Percentiles rank a stretch among this genome's conserved stretches.
Conservation (phyloP, 129 eudicot genomes). For the Cynara cardunculus region DNA sequence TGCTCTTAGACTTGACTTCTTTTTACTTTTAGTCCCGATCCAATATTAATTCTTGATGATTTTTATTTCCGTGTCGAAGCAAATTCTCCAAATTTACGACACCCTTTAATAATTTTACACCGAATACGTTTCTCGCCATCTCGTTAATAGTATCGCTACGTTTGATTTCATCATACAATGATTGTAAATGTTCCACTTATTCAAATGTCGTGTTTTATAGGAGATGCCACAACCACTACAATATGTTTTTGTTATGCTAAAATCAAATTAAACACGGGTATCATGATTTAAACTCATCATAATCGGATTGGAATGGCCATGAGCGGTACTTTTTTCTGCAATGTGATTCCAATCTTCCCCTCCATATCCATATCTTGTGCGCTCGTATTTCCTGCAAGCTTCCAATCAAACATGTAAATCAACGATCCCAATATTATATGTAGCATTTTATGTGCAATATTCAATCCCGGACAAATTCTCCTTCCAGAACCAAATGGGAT, state of each 20-base stretch:
- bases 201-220: background rate
- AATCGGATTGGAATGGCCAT: background rate
- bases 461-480: constrained; percentile 18
- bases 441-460: constrained; percentile 16
- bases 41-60: background rate
- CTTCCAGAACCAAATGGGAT: constrained; percentile 24
- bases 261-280: background rate
- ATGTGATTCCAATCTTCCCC: constrained; percentile 13
- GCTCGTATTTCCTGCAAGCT: background rate
- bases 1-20: background rate
- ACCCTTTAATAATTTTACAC: background rate
- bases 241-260: background rate
- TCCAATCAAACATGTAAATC: constrained; percentile 21
- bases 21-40: background rate
- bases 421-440: constrained; percentile 4
- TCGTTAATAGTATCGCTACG: background rate
- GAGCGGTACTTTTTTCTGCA: constrained; percentile 1
- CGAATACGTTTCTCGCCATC: background rate
- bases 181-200: background rate
- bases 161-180: background rate
- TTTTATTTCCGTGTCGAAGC: background rate
- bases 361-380: constrained; percentile 7
- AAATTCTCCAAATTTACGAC: background rate
- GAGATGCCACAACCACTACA: background rate
- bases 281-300: background rate